These are phyloP conservation scores for Aegilops sharonensis DNA, from an alignment of 176 grass and related monocot genomes.

Conservation along the genomic window DNA sequence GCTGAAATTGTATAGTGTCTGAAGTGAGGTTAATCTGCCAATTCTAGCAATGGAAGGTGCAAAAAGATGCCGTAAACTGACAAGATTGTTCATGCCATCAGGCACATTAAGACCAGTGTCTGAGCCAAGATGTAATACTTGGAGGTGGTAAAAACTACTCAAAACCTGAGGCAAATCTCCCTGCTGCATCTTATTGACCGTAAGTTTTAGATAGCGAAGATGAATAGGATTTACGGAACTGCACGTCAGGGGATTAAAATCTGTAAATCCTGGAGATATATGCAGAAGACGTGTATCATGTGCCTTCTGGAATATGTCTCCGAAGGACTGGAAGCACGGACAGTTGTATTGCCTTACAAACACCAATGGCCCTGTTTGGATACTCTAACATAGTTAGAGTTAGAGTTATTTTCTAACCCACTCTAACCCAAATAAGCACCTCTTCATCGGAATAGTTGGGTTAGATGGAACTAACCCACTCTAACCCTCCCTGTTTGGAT, in stretches of 20 bases:
- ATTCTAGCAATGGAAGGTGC: background rate
- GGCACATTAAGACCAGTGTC: background rate
- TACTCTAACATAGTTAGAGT: no score
- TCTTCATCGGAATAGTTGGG: no score
- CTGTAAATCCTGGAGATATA: background rate
- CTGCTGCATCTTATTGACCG: accelerated
- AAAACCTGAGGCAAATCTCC: background rate
- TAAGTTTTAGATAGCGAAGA: slow-evolving; percentile 28
- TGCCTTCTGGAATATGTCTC: slow-evolving; percentile 5
- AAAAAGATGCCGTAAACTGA: background rate
- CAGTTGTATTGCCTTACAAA: slow-evolving; percentile 24
- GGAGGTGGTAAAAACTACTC: slow-evolving; percentile 32
- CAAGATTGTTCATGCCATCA: background rate
- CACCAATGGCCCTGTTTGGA: slow-evolving; percentile 29
- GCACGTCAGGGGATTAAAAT: background rate
- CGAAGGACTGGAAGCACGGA: background rate
- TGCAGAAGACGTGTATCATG: slow-evolving; percentile 14
- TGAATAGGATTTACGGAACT: background rate
- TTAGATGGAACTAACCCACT: no score
- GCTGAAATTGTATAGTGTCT: background rate
- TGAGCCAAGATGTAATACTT: slow-evolving; percentile 33
- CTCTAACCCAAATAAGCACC: no score
- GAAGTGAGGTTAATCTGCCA: slow-evolving; percentile 19
- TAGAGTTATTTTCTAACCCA: no score
- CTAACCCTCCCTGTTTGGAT: no score